phyloP scores from a whole-genome alignment of 2,329 filamentous ascomycete species.

The Septoria linicola region DNA sequence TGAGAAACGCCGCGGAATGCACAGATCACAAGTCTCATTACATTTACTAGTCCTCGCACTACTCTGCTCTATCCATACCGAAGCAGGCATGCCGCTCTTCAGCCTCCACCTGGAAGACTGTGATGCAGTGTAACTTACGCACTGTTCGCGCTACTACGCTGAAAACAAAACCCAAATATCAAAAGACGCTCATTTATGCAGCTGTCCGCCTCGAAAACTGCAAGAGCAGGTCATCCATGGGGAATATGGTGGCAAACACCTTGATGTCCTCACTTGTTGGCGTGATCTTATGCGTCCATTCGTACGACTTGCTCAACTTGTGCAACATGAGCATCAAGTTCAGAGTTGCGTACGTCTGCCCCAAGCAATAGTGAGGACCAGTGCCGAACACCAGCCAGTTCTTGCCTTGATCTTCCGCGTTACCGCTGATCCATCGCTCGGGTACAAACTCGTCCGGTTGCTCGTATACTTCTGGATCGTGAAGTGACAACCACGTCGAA shows the following conservation, averaged over 20 bases:
- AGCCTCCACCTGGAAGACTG: not conserved
- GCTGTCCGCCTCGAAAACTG: conserved; percentile 20
- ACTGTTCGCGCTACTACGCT: conserved; percentile 15
- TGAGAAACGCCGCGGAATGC: too few relatives aligned
- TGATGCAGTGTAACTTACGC: conserved; percentile 6
- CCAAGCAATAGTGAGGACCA: conserved; percentile 93
- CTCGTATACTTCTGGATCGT: conserved; percentile 88
- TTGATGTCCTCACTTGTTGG: conserved; percentile 88
- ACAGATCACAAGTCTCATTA: too few relatives aligned
- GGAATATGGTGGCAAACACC: conserved; percentile 98
- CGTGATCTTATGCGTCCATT: conserved; percentile 89
- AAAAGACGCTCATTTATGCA: conserved; percentile 1
- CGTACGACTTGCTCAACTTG: conserved; percentile 40
- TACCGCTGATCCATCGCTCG: conserved; percentile 81
- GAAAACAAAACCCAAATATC: conserved; percentile 1
- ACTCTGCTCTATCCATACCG: too few relatives aligned
- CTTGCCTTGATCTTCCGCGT: conserved; percentile 87
- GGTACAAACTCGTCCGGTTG: conserved; percentile 87
- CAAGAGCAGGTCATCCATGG: conserved; percentile 58
- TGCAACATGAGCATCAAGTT: conserved; percentile 69
- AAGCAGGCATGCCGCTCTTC: not conserved
- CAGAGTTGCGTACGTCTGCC: conserved; percentile 84
- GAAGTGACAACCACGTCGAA: conserved; percentile 83
- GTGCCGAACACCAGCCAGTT: conserved; percentile 97
- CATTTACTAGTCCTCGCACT: too few relatives aligned